Evolutionary conservation across 208 protist genomes (phyloP), one percentile per base, ranked within the genome.

Genomic region (Acanthamoeba rhysodes): DNA sequence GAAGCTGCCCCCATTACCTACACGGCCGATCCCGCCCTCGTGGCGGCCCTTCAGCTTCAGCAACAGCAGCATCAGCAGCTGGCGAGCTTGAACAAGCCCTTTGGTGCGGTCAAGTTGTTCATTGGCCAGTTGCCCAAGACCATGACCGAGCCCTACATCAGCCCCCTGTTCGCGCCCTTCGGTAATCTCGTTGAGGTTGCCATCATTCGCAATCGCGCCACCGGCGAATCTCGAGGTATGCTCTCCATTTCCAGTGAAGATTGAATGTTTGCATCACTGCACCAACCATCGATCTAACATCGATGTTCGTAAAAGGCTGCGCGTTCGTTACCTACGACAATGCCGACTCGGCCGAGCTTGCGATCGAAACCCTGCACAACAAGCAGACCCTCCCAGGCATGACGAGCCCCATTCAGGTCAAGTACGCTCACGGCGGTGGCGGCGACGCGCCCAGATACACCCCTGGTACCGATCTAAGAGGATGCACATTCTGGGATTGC

Each of bases 321-420:
- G 94, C 55, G 18, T 96, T 96, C 59, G 48, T 96, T 18, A 96
- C 95, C 48, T 96, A 80, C 78, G 27, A 41, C 24, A 66, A n/a
- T 29, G 55, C 66, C 59, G 29, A 50, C 10, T 37, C 37, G 14
- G 96, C 96, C 12, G 64, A 94, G 29, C 32, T 29, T 4, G 85
- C 94, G 2, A 96, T 96, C 37, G 95, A 45, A 32, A 57, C 62
- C 5, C 96, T 96, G 6, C 96, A 96, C 80, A 95, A 95, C 59
- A 94, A 95, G 87, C 41, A 55, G 29, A 94, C 87, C 18, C 95
- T 96, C 9, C 95, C 93, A 0, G 92, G 87, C n/a, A 92, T 72
- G 84, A 80, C 41, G 0, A 55, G 62, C n/a, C 74, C 76, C 18
- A 84, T 84, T 84, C 74, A 84, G 41, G 74, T 84, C 41, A 84